These are phyloP conservation scores for Leersia perrieri DNA, from an alignment of 176 grass and related monocot species.

Conservation along the genomic window DNA sequence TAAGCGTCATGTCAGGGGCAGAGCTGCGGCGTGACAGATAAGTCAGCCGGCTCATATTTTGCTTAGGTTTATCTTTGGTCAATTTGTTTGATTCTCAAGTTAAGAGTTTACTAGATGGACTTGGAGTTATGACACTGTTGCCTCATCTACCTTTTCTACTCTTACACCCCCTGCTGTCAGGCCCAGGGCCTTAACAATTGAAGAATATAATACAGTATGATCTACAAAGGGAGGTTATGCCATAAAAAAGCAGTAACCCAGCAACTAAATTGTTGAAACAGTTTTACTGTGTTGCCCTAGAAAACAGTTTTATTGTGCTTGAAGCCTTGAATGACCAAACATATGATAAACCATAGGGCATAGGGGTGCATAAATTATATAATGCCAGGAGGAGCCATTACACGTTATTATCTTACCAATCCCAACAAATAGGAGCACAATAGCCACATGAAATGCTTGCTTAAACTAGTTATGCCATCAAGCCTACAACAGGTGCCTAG, in stretches of 20 bases:
- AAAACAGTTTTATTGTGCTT: neutral
- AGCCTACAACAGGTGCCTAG: neutral
- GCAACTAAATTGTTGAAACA: neutral
- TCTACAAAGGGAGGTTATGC: neutral
- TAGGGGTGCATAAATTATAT: neutral
- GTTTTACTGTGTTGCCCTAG: neutral
- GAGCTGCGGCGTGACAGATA: neutral
- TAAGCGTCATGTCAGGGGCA: neutral
- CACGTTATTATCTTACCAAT: neutral
- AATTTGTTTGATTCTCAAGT: neutral
- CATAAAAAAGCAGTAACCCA: slow-evolving; percentile 4
- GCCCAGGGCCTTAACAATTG: neutral
- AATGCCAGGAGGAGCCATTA: neutral
- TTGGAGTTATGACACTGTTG: neutral
- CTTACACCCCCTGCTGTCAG: neutral
- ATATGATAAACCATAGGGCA: slow-evolving; percentile 19
- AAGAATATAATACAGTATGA: slow-evolving; percentile 1
- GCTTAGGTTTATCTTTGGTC: neutral
- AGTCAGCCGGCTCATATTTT: neutral
- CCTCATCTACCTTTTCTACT: neutral
- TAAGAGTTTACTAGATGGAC: neutral
- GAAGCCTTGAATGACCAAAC: neutral
- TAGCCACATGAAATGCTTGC: slow-evolving; percentile 10
- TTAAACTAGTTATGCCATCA: neutral
- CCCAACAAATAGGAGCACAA: neutral